These are phyloP conservation scores for Apiotrichum mycotoxinovorans DNA, from an alignment of 1,284 basidiomycete genomes.

Conservation along the genomic window DNA sequence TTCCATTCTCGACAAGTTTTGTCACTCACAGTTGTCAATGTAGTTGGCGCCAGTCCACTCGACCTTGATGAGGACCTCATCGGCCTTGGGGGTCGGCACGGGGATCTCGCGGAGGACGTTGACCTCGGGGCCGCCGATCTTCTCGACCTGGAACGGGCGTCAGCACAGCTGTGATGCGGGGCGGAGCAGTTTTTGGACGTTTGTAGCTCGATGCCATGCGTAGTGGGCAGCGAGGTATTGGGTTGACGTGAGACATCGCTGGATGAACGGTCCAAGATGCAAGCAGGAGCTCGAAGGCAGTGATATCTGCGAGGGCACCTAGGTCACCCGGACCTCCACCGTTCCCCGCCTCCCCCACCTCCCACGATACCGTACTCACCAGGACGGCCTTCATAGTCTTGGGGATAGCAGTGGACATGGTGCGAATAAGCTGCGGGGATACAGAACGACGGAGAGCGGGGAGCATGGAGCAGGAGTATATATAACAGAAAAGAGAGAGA, in stretches of 20 bases:
- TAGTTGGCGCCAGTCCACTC: slow-evolving; percentile 70
- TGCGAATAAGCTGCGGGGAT: slow-evolving; percentile 6
- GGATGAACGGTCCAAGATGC: no score
- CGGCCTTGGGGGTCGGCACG: slow-evolving; percentile 61
- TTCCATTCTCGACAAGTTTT: no score
- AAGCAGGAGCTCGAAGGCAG: no score
- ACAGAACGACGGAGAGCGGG: slow-evolving; percentile 2
- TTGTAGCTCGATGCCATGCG: no score
- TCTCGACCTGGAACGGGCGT: slow-evolving; percentile 40
- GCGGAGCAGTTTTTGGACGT: not conserved
- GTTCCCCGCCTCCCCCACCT: no score
- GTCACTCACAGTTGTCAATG: slow-evolving; percentile 53
- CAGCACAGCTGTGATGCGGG: not conserved
- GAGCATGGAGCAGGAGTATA: slow-evolving; percentile 11
- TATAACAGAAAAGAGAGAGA: slow-evolving; percentile 11
- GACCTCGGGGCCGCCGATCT: slow-evolving; percentile 71
- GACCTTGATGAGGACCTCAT: slow-evolving; percentile 77
- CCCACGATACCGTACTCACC: slow-evolving; percentile 22
- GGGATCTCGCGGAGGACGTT: slow-evolving; percentile 56
- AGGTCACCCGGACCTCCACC: no score
- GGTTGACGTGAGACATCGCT: no score
- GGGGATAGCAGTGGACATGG: slow-evolving; percentile 42
- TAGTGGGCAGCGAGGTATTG: no score
- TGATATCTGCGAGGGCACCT: no score
- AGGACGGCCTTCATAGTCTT: slow-evolving; percentile 55